Base-by-base conservation (phyloP, 257 asterid genomes). In the Jacaranda mimosifolia region DNA sequence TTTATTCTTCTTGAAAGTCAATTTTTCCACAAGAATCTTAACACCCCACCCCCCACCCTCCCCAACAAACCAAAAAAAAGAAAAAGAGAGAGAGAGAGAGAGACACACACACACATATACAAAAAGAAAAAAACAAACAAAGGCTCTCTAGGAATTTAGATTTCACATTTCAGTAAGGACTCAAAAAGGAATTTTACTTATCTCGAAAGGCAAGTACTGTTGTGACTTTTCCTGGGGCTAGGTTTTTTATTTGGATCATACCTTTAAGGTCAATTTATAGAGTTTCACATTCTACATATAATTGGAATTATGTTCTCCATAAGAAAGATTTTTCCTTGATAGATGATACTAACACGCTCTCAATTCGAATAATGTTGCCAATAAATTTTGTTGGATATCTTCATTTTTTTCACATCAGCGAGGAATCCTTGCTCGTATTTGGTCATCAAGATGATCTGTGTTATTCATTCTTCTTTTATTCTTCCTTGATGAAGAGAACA, bases 401-500 rank as follows among this genome's bases (percentile, higher is more conserved):
- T 62, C 12, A 15, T 6, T 18, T 48, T 77, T 53, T 43, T 42
- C 3, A 19, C 68, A 42, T 15, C 49, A 36, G 66, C 21, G 60
- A 65, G 65, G 11, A 75, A 72, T 42, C 35, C 66, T 63, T 57
- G 15, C 53, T 48, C 43, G 49, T 58, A 21, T 19, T 35, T 68
- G 7, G 67, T 48, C 45, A 57, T 72, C 48, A 15, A 56, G 53
- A 63, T 32, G 46, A 63, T n/a, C 45, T 71, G 13, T 60, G 56
- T 8, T 63, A n/a, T 76, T 69, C 49, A 51, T 58, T 39, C 45
- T 55, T 70, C 40, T 66, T 74, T 17, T 40, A 39, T 68, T 66
- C 21, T 56, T 43, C 63, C 43, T 76, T 65, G 70, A 63, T 48
- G 75, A 80, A 72, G 62, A 64, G n/a, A 32, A 21, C 55, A 53